phyloP scores from a whole-genome alignment of 1,284 basidiomycete genomes.

The Leccinum pachyderme region DNA sequence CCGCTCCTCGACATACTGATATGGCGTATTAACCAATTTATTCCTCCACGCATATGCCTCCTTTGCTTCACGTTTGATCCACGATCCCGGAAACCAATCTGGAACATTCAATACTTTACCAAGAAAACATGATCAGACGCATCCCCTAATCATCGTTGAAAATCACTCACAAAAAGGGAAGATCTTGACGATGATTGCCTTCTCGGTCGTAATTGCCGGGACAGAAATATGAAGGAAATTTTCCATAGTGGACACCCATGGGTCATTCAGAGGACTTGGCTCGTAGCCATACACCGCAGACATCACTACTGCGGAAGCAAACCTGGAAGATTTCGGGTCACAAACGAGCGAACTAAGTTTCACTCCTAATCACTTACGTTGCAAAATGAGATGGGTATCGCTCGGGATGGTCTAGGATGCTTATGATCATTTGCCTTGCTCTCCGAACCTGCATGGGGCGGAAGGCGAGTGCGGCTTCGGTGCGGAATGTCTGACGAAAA shows the following conservation, averaged over 20 bases:
- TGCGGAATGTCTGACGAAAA: slow-evolving; percentile 13
- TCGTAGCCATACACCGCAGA: slow-evolving; percentile 24
- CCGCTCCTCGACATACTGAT: slow-evolving; percentile 15
- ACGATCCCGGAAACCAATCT: slow-evolving; percentile 24
- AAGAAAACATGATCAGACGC: background rate
- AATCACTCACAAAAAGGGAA: slow-evolving; percentile 25
- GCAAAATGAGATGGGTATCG: background rate
- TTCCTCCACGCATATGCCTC: slow-evolving; percentile 4
- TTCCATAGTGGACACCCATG: slow-evolving; percentile 15
- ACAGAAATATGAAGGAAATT: slow-evolving; percentile 13
- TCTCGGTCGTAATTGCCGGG: slow-evolving; percentile 5
- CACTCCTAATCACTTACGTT: background rate
- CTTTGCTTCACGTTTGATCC: slow-evolving; percentile 13
- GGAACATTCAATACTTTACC: slow-evolving; percentile 20
- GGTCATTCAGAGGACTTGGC: slow-evolving; percentile 15
- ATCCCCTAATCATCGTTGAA: background rate
- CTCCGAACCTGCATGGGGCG: slow-evolving; percentile 16
- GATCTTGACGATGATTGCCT: slow-evolving; percentile 14
- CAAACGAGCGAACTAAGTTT: background rate
- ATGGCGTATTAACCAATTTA: slow-evolving; percentile 17
- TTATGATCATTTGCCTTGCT: slow-evolving; percentile 13
- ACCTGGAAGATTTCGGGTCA: slow-evolving; percentile 2
- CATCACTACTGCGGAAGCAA: slow-evolving; percentile 19
- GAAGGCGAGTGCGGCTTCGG: background rate
- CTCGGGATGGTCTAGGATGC: slow-evolving; percentile 10